Percentiles rank a stretch among this genome's conserved stretches.
Conservation (phyloP, 2,329 filamentous ascomycete species). For the Onygena corvina region DNA sequence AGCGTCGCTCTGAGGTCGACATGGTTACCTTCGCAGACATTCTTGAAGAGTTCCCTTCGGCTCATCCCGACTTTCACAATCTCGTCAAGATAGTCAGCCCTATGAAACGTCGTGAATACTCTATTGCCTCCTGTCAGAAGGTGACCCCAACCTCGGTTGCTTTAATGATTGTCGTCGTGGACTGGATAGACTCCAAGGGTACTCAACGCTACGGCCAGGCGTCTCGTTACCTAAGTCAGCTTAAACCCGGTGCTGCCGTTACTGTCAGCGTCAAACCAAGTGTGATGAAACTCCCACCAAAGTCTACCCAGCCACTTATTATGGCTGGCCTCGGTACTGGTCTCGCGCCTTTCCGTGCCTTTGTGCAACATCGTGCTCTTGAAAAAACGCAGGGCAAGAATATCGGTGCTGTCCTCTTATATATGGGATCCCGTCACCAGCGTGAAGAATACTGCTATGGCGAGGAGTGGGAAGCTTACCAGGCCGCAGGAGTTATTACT, state of each 20-base stretch:
- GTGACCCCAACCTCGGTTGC: slow-evolving; percentile 82
- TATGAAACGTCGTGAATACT: slow-evolving; percentile 95
- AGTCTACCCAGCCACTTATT: slow-evolving; percentile 83
- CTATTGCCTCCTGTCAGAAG: slow-evolving; percentile 94
- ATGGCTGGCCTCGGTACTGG: slow-evolving; percentile 98
- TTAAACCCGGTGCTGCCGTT: slow-evolving; percentile 65
- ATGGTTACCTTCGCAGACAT: slow-evolving; percentile 85
- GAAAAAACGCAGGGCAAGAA: slow-evolving; percentile 95
- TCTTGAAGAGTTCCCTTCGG: slow-evolving; percentile 77
- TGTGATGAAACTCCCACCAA: slow-evolving; percentile 93
- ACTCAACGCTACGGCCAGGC: slow-evolving; percentile 87
- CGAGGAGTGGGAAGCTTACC: slow-evolving; percentile 98
- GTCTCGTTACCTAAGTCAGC: slow-evolving; percentile 71
- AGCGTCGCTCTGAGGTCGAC: slow-evolving; percentile 80
- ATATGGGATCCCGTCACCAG: slow-evolving; percentile 94
- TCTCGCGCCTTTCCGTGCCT: slow-evolving; percentile 96
- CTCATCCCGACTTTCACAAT: slow-evolving; percentile 77
- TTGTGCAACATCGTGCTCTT: slow-evolving; percentile 94
- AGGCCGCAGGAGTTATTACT: slow-evolving; percentile 89
- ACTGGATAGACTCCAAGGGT: slow-evolving; percentile 82
- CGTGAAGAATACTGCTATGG: slow-evolving; percentile 98
- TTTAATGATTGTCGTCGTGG: slow-evolving; percentile 92
- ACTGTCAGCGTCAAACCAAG: slow-evolving; percentile 94
- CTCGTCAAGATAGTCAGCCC: slow-evolving; percentile 77
- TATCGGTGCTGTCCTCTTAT: slow-evolving; percentile 83